Evolutionary conservation across 176 grass and related monocot species (phyloP).

Genomic region (Zoysia japonica): DNA sequence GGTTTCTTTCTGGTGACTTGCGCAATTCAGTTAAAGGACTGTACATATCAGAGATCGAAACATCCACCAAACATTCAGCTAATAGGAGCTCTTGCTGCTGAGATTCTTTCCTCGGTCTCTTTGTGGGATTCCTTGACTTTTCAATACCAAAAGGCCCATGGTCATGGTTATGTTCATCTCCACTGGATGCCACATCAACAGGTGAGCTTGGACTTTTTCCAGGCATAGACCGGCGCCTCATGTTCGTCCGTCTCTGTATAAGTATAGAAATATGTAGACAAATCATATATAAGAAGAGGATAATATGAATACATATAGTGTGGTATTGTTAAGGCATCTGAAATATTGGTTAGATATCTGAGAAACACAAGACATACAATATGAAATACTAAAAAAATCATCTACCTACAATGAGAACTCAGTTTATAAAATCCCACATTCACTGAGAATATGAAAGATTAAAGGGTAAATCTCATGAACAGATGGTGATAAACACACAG

Average conservation of each 20-base stretch:
- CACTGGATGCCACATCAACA: constrained; percentile 38
- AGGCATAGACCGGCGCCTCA: constrained; percentile 32
- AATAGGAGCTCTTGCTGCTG: neutral
- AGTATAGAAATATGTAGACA: neutral
- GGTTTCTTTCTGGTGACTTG: constrained; percentile 37
- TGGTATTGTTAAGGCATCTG: neutral
- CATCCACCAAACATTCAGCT: constrained; percentile 21
- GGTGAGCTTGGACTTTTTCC: constrained; percentile 36
- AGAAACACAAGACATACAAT: neutral
- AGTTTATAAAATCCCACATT: too few species aligned
- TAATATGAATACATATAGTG: neutral
- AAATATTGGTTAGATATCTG: neutral
- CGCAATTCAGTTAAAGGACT: constrained; percentile 23
- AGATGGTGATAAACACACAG: too few species aligned
- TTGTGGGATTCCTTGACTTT: constrained; percentile 39
- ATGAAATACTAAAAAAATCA: neutral
- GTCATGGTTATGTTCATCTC: constrained; percentile 28
- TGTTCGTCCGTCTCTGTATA: constrained; percentile 40
- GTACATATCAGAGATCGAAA: constrained; percentile 25
- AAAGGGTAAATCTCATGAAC: too few species aligned
- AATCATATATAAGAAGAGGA: neutral
- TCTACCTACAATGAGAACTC: too few species aligned
- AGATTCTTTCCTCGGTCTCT: constrained; percentile 41
- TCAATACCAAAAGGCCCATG: constrained; percentile 17
- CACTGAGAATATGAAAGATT: too few species aligned